Base-by-base conservation (phyloP, 345 rosid species). In the Schrenkiella parvula region DNA sequence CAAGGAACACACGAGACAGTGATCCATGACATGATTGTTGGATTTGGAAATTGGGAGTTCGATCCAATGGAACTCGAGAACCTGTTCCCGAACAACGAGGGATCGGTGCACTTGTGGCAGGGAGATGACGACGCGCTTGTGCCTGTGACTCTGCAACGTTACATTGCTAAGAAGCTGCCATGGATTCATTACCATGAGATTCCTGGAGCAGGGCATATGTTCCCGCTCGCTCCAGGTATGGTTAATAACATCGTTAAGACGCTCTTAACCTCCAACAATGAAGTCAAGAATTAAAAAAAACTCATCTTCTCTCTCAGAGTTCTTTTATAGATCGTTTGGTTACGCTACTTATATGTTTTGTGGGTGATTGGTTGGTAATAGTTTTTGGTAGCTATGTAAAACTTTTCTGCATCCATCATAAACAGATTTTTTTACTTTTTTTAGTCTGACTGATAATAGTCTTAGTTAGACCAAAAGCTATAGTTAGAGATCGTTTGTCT, bases 131-230 rank as follows among this genome's bases (percentile, higher is more conserved):
- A 88, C 68, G 37, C 28, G 13, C 64, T 86, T 0, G 83, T 84
- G 21, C 88, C 93, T 4, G 83, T 79, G 57, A 78, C 65, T 12
- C 71, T 88, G 57, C 87, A 86, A 63, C 84, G 87, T 43, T 83
- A 82, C 78, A 75, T 86, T 9, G 81, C 78, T 0, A 59, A 84
- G 74, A 75, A 70, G 50, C 83, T 86, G 43, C 84, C 89, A 23
- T 88, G 90, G 90, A 70, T 88, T 44, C 84, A 56, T 29, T 83
- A 86, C 72, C 87, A 86, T 53, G 91, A 86, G 79, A 42, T 86
- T 6, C 71, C 78, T 6, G 89, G 85, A 68, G 80, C 78, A 3
- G 91, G 93, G 4, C 91, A 88, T 77, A 8, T 84, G 63, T 81
- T 88, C 58, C 81, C 89, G 0, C 37, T 22, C 3, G 80, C 70